phyloP scores from a whole-genome alignment of 2,329 filamentous ascomycete genomes.

The Penicillium sp. region DNA sequence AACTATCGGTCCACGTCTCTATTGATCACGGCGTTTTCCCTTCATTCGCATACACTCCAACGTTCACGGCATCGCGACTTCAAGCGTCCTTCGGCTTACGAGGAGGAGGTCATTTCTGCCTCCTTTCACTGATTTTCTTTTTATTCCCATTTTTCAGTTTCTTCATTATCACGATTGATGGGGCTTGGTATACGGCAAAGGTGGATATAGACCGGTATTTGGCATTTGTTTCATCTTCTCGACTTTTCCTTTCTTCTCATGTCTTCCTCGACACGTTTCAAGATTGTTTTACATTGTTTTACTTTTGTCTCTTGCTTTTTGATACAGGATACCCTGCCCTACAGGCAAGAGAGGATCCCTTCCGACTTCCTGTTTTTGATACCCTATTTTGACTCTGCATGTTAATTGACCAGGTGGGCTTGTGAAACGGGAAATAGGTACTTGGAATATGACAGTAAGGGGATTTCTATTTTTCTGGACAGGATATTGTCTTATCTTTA shows the following conservation, averaged over 20 bases:
- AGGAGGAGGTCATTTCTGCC: slow-evolving; percentile 13
- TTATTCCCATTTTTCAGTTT: background rate
- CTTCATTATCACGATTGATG: slow-evolving; percentile 21
- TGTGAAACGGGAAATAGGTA: slow-evolving; percentile 12
- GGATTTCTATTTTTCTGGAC: slow-evolving; percentile 6
- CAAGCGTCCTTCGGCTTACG: slow-evolving; percentile 27
- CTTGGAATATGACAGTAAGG: slow-evolving; percentile 7
- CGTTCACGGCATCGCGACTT: slow-evolving; percentile 23
- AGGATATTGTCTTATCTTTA: background rate
- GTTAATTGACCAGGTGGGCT: slow-evolving; percentile 21
- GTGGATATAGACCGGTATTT: slow-evolving; percentile 29
- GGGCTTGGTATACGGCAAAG: slow-evolving; percentile 17
- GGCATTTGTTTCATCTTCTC: slow-evolving; percentile 15
- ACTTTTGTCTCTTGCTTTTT: background rate
- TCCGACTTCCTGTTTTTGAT: slow-evolving; percentile 33
- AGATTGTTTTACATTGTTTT: slow-evolving; percentile 5
- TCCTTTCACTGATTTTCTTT: slow-evolving; percentile 2
- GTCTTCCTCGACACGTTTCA: slow-evolving; percentile 8
- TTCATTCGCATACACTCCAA: slow-evolving; percentile 4
- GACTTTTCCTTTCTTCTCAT: slow-evolving; percentile 6
- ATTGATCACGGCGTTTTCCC: slow-evolving; percentile 13
- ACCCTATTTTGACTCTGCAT: slow-evolving; percentile 31
- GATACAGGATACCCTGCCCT: background rate
- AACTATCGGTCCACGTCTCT: background rate
- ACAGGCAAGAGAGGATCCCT: slow-evolving; percentile 1